Evolutionary conservation across 2,329 filamentous ascomycete species (phyloP).

Genomic region (Orbilia javanica): DNA sequence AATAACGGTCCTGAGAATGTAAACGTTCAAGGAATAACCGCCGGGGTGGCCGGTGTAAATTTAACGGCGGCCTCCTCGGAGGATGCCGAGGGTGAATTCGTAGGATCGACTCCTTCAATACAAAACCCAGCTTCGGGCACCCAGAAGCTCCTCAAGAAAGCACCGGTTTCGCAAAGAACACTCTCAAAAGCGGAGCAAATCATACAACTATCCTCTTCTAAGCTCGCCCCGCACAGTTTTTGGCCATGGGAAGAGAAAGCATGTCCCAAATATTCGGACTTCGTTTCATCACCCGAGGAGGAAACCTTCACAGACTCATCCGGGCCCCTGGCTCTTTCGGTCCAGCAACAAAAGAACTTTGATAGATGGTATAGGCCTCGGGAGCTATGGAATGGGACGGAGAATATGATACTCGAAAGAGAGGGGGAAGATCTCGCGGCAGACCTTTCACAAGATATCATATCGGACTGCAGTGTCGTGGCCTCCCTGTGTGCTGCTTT

Average conservation of each 20-base stretch:
- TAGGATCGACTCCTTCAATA: constrained; percentile 18
- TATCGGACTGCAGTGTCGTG: constrained; percentile 96
- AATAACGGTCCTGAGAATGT: neutral
- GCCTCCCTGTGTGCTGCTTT: constrained; percentile 89
- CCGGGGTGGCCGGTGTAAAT: constrained; percentile 20
- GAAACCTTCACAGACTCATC: constrained; percentile 77
- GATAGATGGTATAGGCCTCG: constrained; percentile 82
- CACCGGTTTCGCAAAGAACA: constrained; percentile 65
- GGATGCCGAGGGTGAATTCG: neutral
- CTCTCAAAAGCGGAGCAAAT: constrained; percentile 79
- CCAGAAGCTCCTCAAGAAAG: constrained; percentile 2
- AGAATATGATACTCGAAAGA: constrained; percentile 70
- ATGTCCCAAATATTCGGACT: constrained; percentile 73
- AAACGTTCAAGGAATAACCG: constrained; percentile 27
- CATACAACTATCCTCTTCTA: constrained; percentile 81
- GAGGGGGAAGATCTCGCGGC: constrained; percentile 69
- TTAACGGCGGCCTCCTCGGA: neutral
- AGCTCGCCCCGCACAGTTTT: constrained; percentile 84
- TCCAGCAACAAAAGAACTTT: constrained; percentile 80
- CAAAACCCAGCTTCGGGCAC: neutral
- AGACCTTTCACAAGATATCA: constrained; percentile 94
- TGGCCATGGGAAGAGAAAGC: constrained; percentile 83
- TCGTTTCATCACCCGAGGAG: constrained; percentile 66
- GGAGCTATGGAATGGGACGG: constrained; percentile 70
- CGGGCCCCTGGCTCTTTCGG: constrained; percentile 76